These are phyloP conservation scores for Pisolithus orientalis DNA, from an alignment of 768 basidiomycete species.

Conservation along the genomic window DNA sequence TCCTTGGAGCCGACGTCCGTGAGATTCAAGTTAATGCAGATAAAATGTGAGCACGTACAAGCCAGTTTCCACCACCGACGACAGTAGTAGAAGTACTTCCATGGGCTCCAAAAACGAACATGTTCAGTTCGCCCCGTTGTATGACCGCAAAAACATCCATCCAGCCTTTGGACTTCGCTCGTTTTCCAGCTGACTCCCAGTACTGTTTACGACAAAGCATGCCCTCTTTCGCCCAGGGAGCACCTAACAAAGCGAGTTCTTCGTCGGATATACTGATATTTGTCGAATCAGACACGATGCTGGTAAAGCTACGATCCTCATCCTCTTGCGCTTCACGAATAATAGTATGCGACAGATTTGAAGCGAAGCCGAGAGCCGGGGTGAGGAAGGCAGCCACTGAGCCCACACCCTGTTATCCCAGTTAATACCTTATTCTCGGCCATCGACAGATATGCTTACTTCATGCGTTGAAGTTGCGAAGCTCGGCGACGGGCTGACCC, in stretches of 20 bases:
- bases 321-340: conserved; percentile 92
- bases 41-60: conserved; percentile 50
- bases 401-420: conserved; percentile 39
- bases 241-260: conserved; percentile 88
- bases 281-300: conserved; percentile 59
- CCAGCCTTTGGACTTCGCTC: conserved; percentile 88
- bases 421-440: conserved; percentile 7
- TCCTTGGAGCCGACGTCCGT: conserved; percentile 42
- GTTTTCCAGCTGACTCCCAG: conserved; percentile 78
- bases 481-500: conserved; percentile 92
- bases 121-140: conserved; percentile 87
- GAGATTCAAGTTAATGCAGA: not conserved
- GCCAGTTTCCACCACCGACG: conserved; percentile 97
- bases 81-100: conserved; percentile 54
- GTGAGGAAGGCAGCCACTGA: conserved; percentile 67
- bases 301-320: conserved; percentile 65
- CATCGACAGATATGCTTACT: conserved; percentile 30
- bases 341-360: conserved; percentile 92
- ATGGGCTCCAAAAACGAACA: conserved; percentile 89
- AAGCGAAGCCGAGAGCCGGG: conserved; percentile 93
- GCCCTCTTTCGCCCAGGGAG: conserved; percentile 99
- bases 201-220: conserved; percentile 93
- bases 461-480: conserved; percentile 88
- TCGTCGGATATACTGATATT: conserved; percentile 89
- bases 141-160: conserved; percentile 95